Conservation (phyloP, 768 basidiomycete genomes). For the Tylopilus sp. region DNA sequence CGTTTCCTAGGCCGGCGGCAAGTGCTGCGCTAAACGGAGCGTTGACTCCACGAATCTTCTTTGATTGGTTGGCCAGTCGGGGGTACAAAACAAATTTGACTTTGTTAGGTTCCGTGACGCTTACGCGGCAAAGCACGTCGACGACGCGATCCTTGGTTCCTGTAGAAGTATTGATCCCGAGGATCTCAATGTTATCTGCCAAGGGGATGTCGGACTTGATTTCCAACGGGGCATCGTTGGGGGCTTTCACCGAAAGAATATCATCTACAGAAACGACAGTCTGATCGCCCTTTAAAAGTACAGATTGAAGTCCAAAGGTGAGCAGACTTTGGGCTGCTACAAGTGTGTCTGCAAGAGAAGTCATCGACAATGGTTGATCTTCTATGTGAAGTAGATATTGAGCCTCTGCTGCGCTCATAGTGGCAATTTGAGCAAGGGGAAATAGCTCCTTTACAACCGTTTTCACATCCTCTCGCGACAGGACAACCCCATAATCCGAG, state of each 20-base stretch:
- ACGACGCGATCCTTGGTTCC: neutral
- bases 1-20: neutral
- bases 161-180: neutral
- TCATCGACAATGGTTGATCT: neutral
- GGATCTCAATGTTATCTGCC: conserved; percentile 1
- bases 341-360: neutral
- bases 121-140: neutral
- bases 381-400: neutral
- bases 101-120: neutral
- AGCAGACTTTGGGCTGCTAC: neutral
- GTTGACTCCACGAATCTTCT: neutral
- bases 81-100: conserved; percentile 1
- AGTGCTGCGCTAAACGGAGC: neutral
- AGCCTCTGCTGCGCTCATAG: neutral
- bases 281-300: conserved; percentile 1
- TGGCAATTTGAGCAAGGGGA: neutral
- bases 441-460: neutral
- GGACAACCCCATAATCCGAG: neutral
- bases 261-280: neutral
- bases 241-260: neutral
- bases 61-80: neutral
- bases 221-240: neutral
- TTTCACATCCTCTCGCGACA: neutral
- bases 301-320: neutral
- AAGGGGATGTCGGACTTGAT: neutral